phyloP scores from a whole-genome alignment of 805 yeast species.

The Schizosaccharomyces cryophilus region DNA sequence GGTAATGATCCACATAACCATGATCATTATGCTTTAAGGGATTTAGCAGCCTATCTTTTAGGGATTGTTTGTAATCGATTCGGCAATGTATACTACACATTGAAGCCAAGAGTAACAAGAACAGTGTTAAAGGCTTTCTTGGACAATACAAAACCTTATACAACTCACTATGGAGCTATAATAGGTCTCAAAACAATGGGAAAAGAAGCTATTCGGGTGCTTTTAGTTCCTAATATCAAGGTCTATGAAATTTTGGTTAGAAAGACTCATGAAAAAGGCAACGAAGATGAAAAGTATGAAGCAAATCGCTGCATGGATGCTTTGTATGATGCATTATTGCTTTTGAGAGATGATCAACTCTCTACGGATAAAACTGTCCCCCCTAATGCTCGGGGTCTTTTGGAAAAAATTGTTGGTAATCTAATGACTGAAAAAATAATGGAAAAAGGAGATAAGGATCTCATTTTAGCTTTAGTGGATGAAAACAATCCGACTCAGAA shows the following conservation, averaged over 20 bases:
- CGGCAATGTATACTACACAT: slow-evolving; percentile 65
- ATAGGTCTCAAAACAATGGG: slow-evolving; percentile 68
- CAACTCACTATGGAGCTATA: slow-evolving; percentile 81
- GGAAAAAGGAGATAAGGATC: not conserved
- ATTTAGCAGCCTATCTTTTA: slow-evolving; percentile 63
- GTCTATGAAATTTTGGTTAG: not conserved
- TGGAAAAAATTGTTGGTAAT: not conserved
- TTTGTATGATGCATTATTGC: not conserved
- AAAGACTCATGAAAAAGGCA: not conserved
- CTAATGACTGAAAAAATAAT: not conserved
- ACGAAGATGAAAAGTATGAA: not conserved
- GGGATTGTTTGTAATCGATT: slow-evolving; percentile 55
- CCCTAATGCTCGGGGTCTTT: slow-evolving; percentile 1
- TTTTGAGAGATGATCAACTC: not conserved
- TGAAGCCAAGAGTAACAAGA: slow-evolving; percentile 81
- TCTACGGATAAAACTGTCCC: not conserved
- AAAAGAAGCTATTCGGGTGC: slow-evolving; percentile 61
- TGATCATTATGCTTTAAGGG: slow-evolving; percentile 42
- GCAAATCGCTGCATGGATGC: not conserved
- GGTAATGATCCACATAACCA: slow-evolving; percentile 23
- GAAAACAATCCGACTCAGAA: no score
- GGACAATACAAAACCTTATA: slow-evolving; percentile 58
- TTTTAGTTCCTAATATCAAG: slow-evolving; percentile 59
- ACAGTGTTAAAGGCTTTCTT: slow-evolving; percentile 76
- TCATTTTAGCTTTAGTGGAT: not conserved